Base-by-base conservation (phyloP, 306 rosid species). In the Trichosanthes cucumerina region DNA sequence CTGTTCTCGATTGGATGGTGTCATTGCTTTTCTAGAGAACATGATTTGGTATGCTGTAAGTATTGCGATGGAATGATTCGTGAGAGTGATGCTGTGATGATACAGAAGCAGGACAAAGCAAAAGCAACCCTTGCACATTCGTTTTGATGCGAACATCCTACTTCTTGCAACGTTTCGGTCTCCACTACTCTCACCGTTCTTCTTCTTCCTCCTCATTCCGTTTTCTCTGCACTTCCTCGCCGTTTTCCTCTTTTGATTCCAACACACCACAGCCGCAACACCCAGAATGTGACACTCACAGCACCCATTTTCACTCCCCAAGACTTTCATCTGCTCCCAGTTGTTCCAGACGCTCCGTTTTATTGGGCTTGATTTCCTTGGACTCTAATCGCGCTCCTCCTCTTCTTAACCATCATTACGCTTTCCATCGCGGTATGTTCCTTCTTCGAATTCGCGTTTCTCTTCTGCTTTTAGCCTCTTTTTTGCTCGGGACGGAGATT, bases 381-480 rank as follows among this genome's bases (percentile, higher is more conserved):
- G 81, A 82, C 72, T 77, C 34, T 53, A 69, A 54, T 73, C 80
- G 28, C 76, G 64, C 53, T 33, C 81, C 36, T 38, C 77, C 47
- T 54, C 78, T n/a, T 43, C 50, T 19, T 74, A 16, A 9, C 19
- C 87, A 80, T 28, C 89, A 63, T 9, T 79, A 79, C 79, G 69
- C 81, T 19, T 65, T 63, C 5, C 86, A 81, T 86, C 89, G 93
- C 66, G 66, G 99, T 96, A 58, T 4, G 88, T 72, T 78, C 56
- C 36, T 14, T 59, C 6, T 44, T 75, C 36, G 16, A 19, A 19
- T 47, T 57, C 14, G 26, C 43, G 11, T 57, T 76, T 76, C 9
- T 36, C 23, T 46, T 63, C 12, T 64, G 6, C 2, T 60, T 16
- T 60, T 4, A 24, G 7, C 0, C 6, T 41, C 24, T 16, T 65